Percentiles rank a stretch among this genome's conserved stretches.
phyloP scores from a whole-genome alignment of 83 land plant species.

The Picea abies region DNA sequence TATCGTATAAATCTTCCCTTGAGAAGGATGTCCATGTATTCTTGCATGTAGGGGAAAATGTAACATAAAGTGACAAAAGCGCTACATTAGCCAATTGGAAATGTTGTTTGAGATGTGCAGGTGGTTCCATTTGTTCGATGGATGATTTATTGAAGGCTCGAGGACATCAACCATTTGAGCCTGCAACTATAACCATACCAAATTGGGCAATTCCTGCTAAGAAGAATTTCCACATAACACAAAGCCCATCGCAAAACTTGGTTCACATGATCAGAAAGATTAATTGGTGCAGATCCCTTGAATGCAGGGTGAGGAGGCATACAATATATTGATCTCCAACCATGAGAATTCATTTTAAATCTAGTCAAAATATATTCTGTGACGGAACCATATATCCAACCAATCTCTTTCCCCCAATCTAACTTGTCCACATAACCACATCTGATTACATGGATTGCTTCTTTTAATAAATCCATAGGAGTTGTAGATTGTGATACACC shows the following conservation, averaged over 20 bases:
- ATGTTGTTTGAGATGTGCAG: too few species aligned
- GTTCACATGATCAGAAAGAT: conserved; percentile 81
- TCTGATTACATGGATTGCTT: conserved; percentile 46
- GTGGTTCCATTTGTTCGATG: too few species aligned
- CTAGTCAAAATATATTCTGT: conserved; percentile 91
- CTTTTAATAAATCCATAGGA: conserved; percentile 39
- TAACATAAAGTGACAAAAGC: too few species aligned
- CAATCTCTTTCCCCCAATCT: conserved; percentile 52
- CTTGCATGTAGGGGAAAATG: too few species aligned
- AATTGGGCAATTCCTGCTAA: conserved; percentile 85
- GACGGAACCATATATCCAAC: conserved; percentile 84
- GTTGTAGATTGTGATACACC: conserved; percentile 26
- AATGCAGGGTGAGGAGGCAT: conserved; percentile 85
- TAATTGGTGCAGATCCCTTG: conserved; percentile 84
- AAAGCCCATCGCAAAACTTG: conserved; percentile 90
- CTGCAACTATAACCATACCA: conserved; percentile 87
- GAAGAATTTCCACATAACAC: conserved; percentile 77
- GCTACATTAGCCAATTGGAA: too few species aligned
- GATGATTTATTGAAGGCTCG: too few species aligned
- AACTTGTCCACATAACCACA: conserved; percentile 47
- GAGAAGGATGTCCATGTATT: too few species aligned
- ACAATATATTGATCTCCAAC: conserved; percentile 86
- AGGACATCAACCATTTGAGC: conserved; percentile 35
- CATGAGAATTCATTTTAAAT: conserved; percentile 86
- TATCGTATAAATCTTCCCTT: too few species aligned